Base-by-base conservation (phyloP, 257 asterid species). In the Leonotis leonurus region DNA sequence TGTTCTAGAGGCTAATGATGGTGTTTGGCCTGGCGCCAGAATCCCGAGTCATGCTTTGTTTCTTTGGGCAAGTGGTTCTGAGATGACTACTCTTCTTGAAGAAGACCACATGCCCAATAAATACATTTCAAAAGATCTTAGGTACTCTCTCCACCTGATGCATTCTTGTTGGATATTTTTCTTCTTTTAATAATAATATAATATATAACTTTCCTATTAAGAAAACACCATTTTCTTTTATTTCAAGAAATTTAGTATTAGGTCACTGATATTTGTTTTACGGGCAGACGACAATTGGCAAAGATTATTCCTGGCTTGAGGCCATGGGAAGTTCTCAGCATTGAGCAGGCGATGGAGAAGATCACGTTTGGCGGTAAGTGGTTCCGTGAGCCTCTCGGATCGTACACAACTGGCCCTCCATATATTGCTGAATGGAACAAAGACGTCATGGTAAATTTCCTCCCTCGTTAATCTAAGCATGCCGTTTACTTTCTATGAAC, bases 31-130 rank as follows among this genome's bases (percentile, higher is more conserved):
- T 7, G 99, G 97, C 51, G 79, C 83, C 37, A 76, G 91, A 75
- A 93, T 56, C 39, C 99, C 99, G n/a, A 80, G 97, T 60, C 99
- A 89, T 71, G 94, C 95, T 36, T 75, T 89, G 55, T 93, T 89
- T 73, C 96, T 89, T 64, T 93, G 99, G 99, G 99, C 99, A 21
- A 67, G 97, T 76, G 99, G 99, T 50, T 82, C 96, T 37, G 99
- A 93, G 80, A 78, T 93, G 63, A 93, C 99, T 14, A 46, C 99
- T 0, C 48, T 93, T 73, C 73, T 93, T 58, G 96, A 87, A 73
- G 95, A 86, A 67, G 99, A 93, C 77, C 96, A 83, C 81, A 87
- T 93, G 97, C 99, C 99, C 70, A 93, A 89, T 77, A 89, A 85
- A 77, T 89, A 62, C 78, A 87, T 93, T 30, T 92, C 95, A 16